phyloP scores from a whole-genome alignment of 371 early-diverging fungal species.

The Syncephalastrum monosporum region DNA sequence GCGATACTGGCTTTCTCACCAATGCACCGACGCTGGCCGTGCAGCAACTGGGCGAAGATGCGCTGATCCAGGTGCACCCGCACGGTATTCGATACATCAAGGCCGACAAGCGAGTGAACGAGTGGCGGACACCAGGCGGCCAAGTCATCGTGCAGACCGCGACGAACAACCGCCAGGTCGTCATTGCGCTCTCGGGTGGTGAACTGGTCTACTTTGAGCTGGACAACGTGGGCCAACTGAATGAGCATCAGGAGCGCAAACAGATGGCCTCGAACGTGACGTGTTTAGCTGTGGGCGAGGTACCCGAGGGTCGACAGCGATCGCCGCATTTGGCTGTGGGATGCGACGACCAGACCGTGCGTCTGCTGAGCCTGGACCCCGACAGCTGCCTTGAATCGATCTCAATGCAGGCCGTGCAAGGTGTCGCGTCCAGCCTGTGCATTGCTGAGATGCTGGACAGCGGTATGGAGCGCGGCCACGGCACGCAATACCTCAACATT shows the following conservation, averaged over 20 bases:
- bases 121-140: constrained; percentile 90
- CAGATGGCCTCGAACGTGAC: constrained; percentile 73
- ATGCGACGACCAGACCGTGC: constrained; percentile 90
- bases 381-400: constrained; percentile 75
- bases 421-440: constrained; percentile 55
- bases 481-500: constrained; percentile 81
- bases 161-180: constrained; percentile 81
- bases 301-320: constrained; percentile 80
- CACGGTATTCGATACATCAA: constrained; percentile 88
- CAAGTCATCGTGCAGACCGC: constrained; percentile 73
- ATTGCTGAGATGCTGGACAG: constrained; percentile 80
- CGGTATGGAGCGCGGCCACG: constrained; percentile 55
- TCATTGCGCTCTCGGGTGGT: constrained; percentile 80
- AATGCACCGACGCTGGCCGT: constrained; percentile 83
- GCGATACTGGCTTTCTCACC: constrained; percentile 85
- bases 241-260: constrained; percentile 83
- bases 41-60: constrained; percentile 84
- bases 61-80: constrained; percentile 88
- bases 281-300: constrained; percentile 76
- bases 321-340: constrained; percentile 88
- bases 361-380: constrained; percentile 85
- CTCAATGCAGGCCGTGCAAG: constrained; percentile 76
- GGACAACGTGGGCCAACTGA: constrained; percentile 80
- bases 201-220: constrained; percentile 94
- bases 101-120: constrained; percentile 84